Base-by-base conservation (phyloP, 1,284 basidiomycete species). In the Trichosporon faecale region DNA sequence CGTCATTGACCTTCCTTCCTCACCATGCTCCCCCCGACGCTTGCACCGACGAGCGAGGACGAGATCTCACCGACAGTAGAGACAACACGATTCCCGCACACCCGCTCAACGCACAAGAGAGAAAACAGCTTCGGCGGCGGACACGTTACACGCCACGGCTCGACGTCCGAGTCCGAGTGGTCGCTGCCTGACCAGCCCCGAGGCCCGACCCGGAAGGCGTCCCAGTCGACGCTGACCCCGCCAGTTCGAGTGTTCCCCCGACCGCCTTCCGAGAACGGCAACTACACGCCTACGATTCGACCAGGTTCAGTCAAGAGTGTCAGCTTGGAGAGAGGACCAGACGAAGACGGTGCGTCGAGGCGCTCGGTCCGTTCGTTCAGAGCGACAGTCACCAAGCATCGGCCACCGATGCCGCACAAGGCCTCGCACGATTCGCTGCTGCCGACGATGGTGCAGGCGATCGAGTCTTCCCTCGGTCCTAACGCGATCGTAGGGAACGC, bases 261-360 rank as follows among this genome's bases (percentile, higher is more conserved):
- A 2, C 67, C 67, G 0, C 67, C 67, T 23, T 5, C 55, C 2
- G 65, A n/a, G n/a, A n/a, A 66, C 31, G 64, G 64, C 7, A 49
- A 55, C 18, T 61, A 33, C 6, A 18, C 65, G 2, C 70, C 72
- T 9, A 27, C 64, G 3, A 73, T 73, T 44, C 66, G 70, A 4
- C 70, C 72, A 18, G 72, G 72, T 64, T 73, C 72, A 0, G 68
- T 73, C 11, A 68, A 67, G 33, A 68, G 66, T 52, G 64, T 71
- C n/a, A 68, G 60, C 3, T 60, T 69, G 12, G 66, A 68, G 16
- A 63, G 55, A 6, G 27, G 66, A n/a, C 44, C 63, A 11, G 72
- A 70, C 63, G 72, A 70, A 33, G 69, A 70, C 69, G 44, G 57
- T 6, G 68, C 27, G 5, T 69, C 68, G 14, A 65, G 65, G 40